These are phyloP conservation scores for Myxozyma lipomycoides DNA, from an alignment of 805 yeast species.

Conservation along the genomic window DNA sequence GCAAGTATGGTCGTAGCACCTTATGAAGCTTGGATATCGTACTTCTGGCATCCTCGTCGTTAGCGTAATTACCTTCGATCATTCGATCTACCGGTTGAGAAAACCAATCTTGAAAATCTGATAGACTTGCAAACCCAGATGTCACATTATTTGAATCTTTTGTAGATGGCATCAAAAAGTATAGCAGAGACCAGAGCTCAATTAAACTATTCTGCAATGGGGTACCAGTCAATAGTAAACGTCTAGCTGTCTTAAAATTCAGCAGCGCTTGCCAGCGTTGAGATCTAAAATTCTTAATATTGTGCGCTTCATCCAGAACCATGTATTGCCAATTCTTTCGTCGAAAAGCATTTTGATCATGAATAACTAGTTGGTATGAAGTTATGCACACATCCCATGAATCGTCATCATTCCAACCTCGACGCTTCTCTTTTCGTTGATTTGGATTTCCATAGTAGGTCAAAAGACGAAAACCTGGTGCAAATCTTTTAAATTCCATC, in stretches of 20 bases:
- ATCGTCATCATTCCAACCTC: constrained; percentile 96
- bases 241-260: constrained; percentile 86
- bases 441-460: constrained; percentile 97
- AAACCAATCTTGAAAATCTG: constrained; percentile 97
- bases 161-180: constrained; percentile 92
- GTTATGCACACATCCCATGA: constrained; percentile 96
- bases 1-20: constrained; percentile 84
- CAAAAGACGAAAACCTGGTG: constrained; percentile 93
- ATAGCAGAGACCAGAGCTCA: constrained; percentile 92
- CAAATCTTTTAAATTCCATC: constrained; percentile 97
- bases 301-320: constrained; percentile 98
- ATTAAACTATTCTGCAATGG: constrained; percentile 93
- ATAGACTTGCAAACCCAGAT: constrained; percentile 96
- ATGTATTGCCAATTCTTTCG: constrained; percentile 93
- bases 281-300: constrained; percentile 91
- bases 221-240: constrained; percentile 90
- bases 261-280: constrained; percentile 95
- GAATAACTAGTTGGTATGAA: constrained; percentile 94
- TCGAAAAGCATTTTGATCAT: constrained; percentile 90
- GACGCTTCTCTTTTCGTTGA: constrained; percentile 90
- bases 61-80: constrained; percentile 61
- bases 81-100: constrained; percentile 95
- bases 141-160: constrained; percentile 54
- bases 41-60: constrained; percentile 64
- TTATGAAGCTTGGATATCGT: constrained; percentile 89